Base-by-base conservation (phyloP, 2,329 filamentous ascomycete species). In the Hypoxylon sp. region DNA sequence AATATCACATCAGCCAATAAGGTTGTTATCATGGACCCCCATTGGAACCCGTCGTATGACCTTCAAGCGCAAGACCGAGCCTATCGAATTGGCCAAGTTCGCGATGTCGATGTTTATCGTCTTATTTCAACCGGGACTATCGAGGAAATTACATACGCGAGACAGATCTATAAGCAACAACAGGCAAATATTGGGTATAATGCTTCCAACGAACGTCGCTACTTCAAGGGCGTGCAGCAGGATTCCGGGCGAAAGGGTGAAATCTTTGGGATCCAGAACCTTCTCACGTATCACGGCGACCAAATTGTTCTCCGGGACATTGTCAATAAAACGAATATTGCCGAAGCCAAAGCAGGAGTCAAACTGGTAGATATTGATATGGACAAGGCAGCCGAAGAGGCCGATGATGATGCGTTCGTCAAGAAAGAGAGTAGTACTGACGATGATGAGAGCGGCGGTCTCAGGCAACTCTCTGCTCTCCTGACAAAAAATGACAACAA, bases 1-100 rank as follows among this genome's bases (percentile, higher is more conserved):
- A 99, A 99, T 72, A 98, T 99, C 70, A 97, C 94, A 0, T 95
- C 92, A 1, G 95, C 95, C 1, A 99, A 99, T 76, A 98, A 98
- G 75, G 95, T 99, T 0, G 94, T 99, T 35, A 91, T 99, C 29
- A 88, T 98, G 43, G 95, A 98, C 72, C 95, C 95, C 0, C 95
- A 98, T 69, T 99, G 95, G 95, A 99, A 99, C 65, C 95, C 95
- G 0, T 86, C 91, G 1, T 94, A 95, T 66, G 95, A 99, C 69
- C 82, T 98, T 0, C 95, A 99, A 74, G 95, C 95, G 0, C 95
- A 99, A 75, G 95, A 99, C 71, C 87, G 95, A 48, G 95, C 95
- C 2, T 98, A 99, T 72, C 88, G 95, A 48, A 98, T 99, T 62
- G 95, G 95, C 0, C 95, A 99, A 74, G 87, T 85, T 0, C 84